Conservation (phyloP, 78 protist genomes). For the Mastigamoeba balamuthi region DNA sequence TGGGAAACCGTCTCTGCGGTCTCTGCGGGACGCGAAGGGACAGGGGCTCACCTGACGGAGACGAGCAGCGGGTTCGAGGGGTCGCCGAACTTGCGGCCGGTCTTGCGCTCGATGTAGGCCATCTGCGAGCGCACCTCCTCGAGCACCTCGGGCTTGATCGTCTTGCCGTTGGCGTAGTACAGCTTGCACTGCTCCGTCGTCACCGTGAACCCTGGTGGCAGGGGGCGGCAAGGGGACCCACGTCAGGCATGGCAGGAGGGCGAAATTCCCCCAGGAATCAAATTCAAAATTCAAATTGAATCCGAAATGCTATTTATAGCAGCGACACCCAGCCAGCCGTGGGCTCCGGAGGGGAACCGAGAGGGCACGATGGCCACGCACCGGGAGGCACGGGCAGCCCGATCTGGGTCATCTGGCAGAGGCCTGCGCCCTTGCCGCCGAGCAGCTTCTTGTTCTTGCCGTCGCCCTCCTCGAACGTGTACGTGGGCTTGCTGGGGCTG, state of each 20-base stretch:
- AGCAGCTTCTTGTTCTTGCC: constrained; percentile 29
- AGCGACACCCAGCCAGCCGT: no score
- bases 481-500: no score
- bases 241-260: no score
- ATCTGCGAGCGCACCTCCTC: constrained; percentile 6
- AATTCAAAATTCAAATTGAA: no score
- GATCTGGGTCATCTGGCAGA: constrained; percentile 41
- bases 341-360: no score
- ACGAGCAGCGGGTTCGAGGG: constrained; percentile 50
- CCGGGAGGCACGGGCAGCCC: constrained; percentile 73
- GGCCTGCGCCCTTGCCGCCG: constrained; percentile 71
- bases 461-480: constrained; percentile 10
- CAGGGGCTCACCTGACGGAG: constrained; percentile 28
- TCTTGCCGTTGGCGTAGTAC: neutral
- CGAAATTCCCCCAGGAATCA: no score
- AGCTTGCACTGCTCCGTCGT: constrained; percentile 37
- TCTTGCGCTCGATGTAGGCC: constrained; percentile 16
- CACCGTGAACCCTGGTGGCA: constrained; percentile 59
- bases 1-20: no score
- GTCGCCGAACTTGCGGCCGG: constrained; percentile 41
- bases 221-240: no score
- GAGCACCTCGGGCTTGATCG: constrained; percentile 3
- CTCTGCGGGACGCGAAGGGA: no score
- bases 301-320: no score
- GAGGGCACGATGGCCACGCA: no score